Percentiles rank a stretch among this genome's conserved stretches.
Evolutionary conservation across 371 early-diverging fungal species (phyloP).

Genomic region (Capillidium rhysosporum): DNA sequence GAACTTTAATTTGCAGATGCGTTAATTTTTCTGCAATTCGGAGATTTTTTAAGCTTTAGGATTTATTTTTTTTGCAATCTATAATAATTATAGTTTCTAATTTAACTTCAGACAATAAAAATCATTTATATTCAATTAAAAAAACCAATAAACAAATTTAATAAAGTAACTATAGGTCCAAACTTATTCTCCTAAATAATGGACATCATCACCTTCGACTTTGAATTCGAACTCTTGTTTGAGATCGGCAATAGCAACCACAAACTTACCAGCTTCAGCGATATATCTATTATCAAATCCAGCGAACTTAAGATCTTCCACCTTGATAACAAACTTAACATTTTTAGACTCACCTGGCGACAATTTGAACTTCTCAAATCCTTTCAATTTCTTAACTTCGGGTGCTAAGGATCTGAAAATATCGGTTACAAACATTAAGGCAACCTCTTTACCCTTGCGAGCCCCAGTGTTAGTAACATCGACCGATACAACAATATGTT

Average conservation of each 20-base stretch:
- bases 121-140: too few relatives aligned
- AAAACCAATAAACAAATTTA: too few relatives aligned
- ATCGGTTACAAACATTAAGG: constrained; percentile 36
- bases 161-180: too few relatives aligned
- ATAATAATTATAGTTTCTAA: too few relatives aligned
- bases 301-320: not conserved
- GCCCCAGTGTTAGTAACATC: constrained; percentile 27
- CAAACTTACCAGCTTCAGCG: not conserved
- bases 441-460: constrained; percentile 25
- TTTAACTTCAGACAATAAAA: too few relatives aligned
- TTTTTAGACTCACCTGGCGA: constrained; percentile 16
- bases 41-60: too few relatives aligned
- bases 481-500: constrained; percentile 13
- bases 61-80: too few relatives aligned
- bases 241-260: not conserved
- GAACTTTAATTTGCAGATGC: too few relatives aligned
- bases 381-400: constrained; percentile 21
- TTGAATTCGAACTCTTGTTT: not conserved
- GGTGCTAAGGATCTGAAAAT: constrained; percentile 22
- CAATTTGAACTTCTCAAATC: constrained; percentile 27
- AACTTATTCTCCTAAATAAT: not conserved
- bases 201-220: not conserved
- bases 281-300: not conserved
- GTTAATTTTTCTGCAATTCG: too few relatives aligned
- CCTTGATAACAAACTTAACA: constrained; percentile 19